Percentiles rank a stretch among this genome's conserved stretches.
Evolutionary conservation across 2,329 filamentous ascomycete genomes (phyloP).

Genomic region (Clarireedia homoeocarpa): DNA sequence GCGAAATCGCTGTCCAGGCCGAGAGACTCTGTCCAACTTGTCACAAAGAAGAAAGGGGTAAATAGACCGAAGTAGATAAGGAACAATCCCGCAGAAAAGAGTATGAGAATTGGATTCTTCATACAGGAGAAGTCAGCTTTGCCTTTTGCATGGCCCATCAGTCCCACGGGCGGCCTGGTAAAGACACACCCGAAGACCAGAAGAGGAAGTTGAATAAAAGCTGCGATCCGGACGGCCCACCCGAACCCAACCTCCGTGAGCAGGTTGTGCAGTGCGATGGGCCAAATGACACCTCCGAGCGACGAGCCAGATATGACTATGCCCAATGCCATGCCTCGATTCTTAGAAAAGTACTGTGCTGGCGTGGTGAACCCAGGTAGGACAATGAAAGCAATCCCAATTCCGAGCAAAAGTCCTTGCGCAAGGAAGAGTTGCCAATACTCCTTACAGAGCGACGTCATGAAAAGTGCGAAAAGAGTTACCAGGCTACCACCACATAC

Average conservation of each 20-base stretch:
- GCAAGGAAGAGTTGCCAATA: slow-evolving; percentile 31
- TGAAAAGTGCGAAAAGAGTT: slow-evolving; percentile 3
- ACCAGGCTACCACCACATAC: slow-evolving; percentile 11
- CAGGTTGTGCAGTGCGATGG: slow-evolving; percentile 27
- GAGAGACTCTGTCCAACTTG: slow-evolving; percentile 34
- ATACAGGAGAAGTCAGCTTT: slow-evolving; percentile 13
- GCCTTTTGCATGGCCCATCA: background rate
- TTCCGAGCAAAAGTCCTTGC: slow-evolving; percentile 20
- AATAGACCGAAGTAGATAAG: slow-evolving; percentile 36
- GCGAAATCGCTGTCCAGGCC: slow-evolving; percentile 40
- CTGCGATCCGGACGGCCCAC: slow-evolving; percentile 19
- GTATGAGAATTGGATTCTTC: slow-evolving; percentile 14
- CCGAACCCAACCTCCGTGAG: slow-evolving; percentile 27
- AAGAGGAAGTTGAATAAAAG: slow-evolving; percentile 21
- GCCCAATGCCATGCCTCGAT: slow-evolving; percentile 19
- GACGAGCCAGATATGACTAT: slow-evolving; percentile 27
- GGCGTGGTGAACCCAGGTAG: slow-evolving; percentile 19
- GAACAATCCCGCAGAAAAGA: slow-evolving; percentile 18
- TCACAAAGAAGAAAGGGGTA: slow-evolving; percentile 40
- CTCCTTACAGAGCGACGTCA: slow-evolving; percentile 25
- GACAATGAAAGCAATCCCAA: slow-evolving; percentile 20
- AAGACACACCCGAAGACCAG: slow-evolving; percentile 11
- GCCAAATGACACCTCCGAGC: slow-evolving; percentile 30
- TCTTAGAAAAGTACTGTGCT: slow-evolving; percentile 12
- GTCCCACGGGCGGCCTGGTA: background rate